Evolutionary conservation across 352 stramenopile species (phyloP), one percentile per base, ranked within the genome.

Genomic region (Hyaloperonospora arabidopsidis): DNA sequence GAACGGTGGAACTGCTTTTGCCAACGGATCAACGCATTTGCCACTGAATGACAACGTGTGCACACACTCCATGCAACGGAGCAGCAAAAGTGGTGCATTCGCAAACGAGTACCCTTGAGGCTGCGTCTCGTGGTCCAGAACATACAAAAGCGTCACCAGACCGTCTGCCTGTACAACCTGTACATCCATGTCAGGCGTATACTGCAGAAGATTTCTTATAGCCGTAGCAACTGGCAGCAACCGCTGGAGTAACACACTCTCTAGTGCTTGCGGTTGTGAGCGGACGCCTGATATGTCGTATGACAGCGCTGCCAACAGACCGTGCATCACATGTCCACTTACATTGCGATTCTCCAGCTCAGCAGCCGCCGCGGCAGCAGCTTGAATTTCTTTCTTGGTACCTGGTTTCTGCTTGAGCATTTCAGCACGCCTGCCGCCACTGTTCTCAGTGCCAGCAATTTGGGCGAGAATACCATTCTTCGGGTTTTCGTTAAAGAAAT

Each of bases 1-100:
- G 57, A 88, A 94, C 12, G 79, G 78, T 46, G 79, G 78, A n/a
- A 88, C 70, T 14, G 79, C 72, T 6, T 78, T 88, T 15, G 81
- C 84, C 18, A 94, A 59, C 18, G 75, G 59, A 45, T 94, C 81
- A 2, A 92, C 58, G 49, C 81, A 91, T 41, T 85, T 89, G 10
- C 78, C 75, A 41, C 81, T 92, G 59, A 94, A 94, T 40, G 83
- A 87, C n/a, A 91, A 59, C 64, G 92, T 91, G 55, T 94, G 84
- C 15, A 94, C 56, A 39, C 84, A 91, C 52, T 94, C 84, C 39
- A 94, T 82, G 48, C 79, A 89, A n/a, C 84, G 74, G 23, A 92
- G 59, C 41, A 88, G 82, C n/a, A 94, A 59, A 21, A 91, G 61
- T 8, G 84, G 78, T 0, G 84, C 81, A 39, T 68, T 77, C 0